phyloP scores from a whole-genome alignment of 495 filamentous ascomycete species.

The Lasiosphaeria hispida region DNA sequence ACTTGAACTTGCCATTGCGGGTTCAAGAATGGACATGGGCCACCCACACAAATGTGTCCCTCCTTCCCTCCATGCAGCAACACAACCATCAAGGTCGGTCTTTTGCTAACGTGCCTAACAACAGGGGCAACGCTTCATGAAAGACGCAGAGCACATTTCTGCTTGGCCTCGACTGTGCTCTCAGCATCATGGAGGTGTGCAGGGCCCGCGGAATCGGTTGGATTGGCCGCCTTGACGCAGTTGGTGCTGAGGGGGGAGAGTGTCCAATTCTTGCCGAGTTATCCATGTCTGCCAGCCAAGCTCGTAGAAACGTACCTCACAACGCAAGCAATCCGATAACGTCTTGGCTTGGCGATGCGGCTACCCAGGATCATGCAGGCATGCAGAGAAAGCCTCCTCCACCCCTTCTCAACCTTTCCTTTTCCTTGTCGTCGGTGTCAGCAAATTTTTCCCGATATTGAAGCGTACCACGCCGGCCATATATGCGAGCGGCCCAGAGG shows the following conservation, averaged over 20 bases:
- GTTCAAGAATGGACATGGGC: no score
- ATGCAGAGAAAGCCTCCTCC: neutral
- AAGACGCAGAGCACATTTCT: no score
- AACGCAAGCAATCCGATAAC: neutral
- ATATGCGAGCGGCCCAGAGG: neutral
- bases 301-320: neutral
- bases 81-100: neutral
- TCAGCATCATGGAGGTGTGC: neutral
- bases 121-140: no score
- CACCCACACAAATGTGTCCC: no score
- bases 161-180: neutral
- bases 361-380: neutral
- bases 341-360: neutral
- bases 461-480: neutral
- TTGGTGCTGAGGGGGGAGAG: no score
- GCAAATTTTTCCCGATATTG: neutral
- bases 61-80: no score
- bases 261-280: no score
- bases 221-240: no score
- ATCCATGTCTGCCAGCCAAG: neutral
- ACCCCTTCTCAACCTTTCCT: neutral
- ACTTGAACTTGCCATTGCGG: no score
- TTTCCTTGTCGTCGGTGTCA: neutral
- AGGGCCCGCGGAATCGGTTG: no score
- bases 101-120: no score